These are phyloP conservation scores for Wickerhamiella occidentalis DNA, from an alignment of 805 yeast species.

Conservation along the genomic window DNA sequence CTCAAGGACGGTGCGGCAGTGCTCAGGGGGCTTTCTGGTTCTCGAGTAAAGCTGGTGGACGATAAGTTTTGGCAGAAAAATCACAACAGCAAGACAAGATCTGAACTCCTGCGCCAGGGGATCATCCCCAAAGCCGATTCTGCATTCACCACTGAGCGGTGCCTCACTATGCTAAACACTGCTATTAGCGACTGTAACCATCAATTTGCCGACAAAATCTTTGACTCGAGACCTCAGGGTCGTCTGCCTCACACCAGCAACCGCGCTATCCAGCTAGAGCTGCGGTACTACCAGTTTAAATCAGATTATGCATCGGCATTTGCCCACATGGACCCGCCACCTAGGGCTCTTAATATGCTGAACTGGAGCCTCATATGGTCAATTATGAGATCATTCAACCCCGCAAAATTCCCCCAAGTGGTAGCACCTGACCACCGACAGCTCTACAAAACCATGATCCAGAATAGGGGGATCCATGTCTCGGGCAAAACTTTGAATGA, in stretches of 20 bases:
- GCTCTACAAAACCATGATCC: background rate
- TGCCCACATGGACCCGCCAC: background rate
- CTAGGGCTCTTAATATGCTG: background rate
- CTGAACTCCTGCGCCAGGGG: background rate
- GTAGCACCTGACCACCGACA: background rate
- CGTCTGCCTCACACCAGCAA: too few species aligned
- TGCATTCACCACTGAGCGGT: background rate
- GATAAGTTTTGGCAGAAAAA: conserved; percentile 2
- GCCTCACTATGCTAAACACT: background rate
- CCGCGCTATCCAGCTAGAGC: background rate
- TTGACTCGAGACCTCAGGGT: background rate
- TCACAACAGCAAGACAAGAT: background rate
- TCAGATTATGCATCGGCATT: background rate
- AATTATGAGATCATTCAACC: background rate
- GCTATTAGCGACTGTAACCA: background rate
- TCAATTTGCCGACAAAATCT: background rate
- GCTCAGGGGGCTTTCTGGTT: background rate
- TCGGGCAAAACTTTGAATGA: background rate
- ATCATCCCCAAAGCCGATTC: background rate
- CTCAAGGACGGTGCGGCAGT: background rate
- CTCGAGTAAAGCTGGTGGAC: background rate
- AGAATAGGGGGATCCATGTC: background rate
- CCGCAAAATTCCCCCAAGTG: background rate
- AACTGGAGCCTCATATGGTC: conserved; percentile 2
- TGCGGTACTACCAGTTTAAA: conserved; percentile 1